These are phyloP conservation scores for Aspergillus sp. DNA, from an alignment of 2,329 filamentous ascomycete genomes.

Conservation along the genomic window DNA sequence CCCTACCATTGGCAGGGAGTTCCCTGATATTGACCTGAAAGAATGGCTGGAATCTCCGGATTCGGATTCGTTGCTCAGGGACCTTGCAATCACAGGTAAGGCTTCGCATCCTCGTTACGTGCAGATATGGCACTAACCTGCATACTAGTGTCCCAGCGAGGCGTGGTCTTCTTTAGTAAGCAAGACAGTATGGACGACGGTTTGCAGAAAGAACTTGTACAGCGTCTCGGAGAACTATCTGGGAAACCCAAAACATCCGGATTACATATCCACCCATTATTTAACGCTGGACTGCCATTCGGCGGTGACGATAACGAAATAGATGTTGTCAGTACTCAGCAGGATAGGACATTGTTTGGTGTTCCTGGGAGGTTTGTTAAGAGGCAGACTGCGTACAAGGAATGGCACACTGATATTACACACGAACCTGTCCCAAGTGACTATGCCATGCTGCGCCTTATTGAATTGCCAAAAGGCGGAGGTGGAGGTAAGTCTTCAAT, in stretches of 20 bases:
- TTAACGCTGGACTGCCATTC: constrained; percentile 55
- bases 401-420: constrained; percentile 62
- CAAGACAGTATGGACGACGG: constrained; percentile 62
- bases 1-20: constrained; percentile 43
- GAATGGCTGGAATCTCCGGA: constrained; percentile 58
- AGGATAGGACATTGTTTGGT: constrained; percentile 50
- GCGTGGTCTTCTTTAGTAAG: constrained; percentile 69
- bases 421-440: constrained; percentile 65
- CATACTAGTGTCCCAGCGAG: constrained; percentile 61
- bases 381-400: constrained; percentile 43
- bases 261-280: constrained; percentile 61
- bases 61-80: constrained; percentile 62
- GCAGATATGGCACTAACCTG: background rate
- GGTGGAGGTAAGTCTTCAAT: constrained; percentile 26
- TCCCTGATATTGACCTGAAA: constrained; percentile 46
- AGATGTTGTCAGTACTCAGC: constrained; percentile 61
- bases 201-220: constrained; percentile 64
- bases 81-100: constrained; percentile 66
- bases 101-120: background rate
- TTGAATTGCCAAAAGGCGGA: constrained; percentile 56
- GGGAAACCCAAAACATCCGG: constrained; percentile 59
- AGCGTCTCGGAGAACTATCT: constrained; percentile 59
- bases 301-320: constrained; percentile 61
- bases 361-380: constrained; percentile 32
- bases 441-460: constrained; percentile 60